Conservation (phyloP, 2,329 filamentous ascomycete species). For the Monilinia fructigena region DNA sequence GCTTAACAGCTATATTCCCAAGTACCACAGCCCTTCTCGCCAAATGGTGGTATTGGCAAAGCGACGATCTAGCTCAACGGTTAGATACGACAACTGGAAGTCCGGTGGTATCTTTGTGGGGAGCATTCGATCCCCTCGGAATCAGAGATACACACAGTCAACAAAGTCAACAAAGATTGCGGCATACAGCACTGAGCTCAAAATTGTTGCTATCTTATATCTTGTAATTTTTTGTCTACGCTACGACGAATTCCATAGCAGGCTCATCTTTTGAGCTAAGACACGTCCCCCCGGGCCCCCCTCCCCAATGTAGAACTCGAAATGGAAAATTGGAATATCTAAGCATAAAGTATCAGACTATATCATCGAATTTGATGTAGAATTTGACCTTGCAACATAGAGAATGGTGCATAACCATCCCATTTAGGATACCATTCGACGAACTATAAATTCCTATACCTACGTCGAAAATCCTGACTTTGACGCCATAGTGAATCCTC, state of each 20-base stretch:
- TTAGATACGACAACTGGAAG: not conserved
- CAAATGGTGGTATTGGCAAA: conserved; percentile 11
- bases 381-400: not conserved
- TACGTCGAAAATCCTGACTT: not conserved
- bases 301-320: no score
- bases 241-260: no score
- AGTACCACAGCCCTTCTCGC: not conserved
- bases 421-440: no score
- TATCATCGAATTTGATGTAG: not conserved
- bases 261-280: not conserved
- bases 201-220: not conserved
- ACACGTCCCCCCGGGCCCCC: not conserved
- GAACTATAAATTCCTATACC: not conserved
- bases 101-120: conserved; percentile 1
- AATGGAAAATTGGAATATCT: not conserved
- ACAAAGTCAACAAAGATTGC: not conserved
- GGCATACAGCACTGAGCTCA: not conserved
- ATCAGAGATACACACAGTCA: not conserved
- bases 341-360: not conserved
- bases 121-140: conserved; percentile 5
- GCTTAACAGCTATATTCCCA: not conserved
- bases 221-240: no score
- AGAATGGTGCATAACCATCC: not conserved
- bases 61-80: not conserved
- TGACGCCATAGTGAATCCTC: no score